Percentiles rank a stretch among this genome's conserved stretches.
These are phyloP conservation scores for Tylopilus sp. DNA, from an alignment of 1,284 basidiomycete species.

Conservation along the genomic window DNA sequence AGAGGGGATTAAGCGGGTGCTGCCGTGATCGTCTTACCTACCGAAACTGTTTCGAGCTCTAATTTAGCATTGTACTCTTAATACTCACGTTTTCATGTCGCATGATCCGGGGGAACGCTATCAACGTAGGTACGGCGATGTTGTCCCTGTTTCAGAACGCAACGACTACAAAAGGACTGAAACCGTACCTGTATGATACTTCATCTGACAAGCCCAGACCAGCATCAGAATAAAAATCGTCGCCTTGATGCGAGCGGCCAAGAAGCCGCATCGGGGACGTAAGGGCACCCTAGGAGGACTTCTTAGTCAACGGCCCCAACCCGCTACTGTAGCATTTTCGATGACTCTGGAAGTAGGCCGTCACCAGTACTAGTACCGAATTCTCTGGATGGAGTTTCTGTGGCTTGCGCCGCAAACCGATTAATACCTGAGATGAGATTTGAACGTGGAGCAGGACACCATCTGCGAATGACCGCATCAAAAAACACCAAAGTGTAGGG, in stretches of 20 bases:
- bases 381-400: slow-evolving; percentile 10
- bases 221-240: not conserved
- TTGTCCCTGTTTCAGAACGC: not conserved
- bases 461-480: not conserved
- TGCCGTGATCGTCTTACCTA: slow-evolving; percentile 37
- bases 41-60: slow-evolving; percentile 1
- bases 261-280: not conserved
- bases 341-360: not conserved
- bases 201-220: not conserved
- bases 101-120: slow-evolving; percentile 1
- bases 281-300: not conserved
- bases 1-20: slow-evolving; percentile 71
- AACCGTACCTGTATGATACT: not conserved
- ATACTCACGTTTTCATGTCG: slow-evolving; percentile 9
- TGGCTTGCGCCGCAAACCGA: slow-evolving; percentile 2
- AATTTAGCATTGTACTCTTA: slow-evolving; percentile 20
- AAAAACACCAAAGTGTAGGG: too few species aligned
- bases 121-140: not conserved
- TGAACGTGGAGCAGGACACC: not conserved
- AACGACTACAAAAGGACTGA: not conserved
- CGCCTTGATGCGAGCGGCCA: not conserved
- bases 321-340: not conserved
- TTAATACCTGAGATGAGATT: slow-evolving; percentile 2
- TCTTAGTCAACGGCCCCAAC: not conserved
- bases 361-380: not conserved